Conservation (phyloP, 169 alveolate species). For the Prorocentrum cordatum region DNA sequence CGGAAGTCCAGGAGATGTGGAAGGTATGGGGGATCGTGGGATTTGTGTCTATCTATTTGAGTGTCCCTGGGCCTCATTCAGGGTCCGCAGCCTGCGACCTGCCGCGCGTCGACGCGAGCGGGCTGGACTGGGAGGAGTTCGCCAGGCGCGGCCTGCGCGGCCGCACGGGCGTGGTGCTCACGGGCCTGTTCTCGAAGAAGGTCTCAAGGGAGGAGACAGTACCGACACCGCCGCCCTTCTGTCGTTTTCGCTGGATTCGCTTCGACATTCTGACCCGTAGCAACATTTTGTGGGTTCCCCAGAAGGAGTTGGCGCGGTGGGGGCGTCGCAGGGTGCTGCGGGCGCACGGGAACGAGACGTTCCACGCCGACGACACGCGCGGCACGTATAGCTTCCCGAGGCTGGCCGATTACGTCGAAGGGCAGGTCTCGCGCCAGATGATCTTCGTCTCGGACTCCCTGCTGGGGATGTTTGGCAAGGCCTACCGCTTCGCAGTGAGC, state of each 20-base stretch:
- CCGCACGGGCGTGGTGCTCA: not conserved
- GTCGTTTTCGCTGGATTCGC: no score
- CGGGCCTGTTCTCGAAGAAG: not conserved
- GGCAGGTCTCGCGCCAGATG: not conserved
- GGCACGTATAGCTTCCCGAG: not conserved
- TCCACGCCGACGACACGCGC: not conserved
- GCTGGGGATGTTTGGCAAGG: not conserved
- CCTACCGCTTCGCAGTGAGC: not conserved
- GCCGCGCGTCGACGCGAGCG: not conserved
- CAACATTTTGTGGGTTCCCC: no score
- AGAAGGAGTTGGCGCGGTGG: no score
- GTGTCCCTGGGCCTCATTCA: no score
- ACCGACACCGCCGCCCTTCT: no score
- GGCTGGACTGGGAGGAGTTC: not conserved
- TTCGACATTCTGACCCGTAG: no score
- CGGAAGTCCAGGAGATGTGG: no score
- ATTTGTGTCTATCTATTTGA: no score
- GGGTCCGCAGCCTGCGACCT: no score
- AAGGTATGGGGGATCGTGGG: no score
- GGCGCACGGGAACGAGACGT: not conserved
- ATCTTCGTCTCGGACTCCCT: not conserved
- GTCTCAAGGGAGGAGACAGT: no score
- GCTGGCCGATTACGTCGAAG: not conserved
- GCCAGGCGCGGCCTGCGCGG: not conserved
- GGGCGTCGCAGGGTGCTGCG: no score